Conservation (phyloP, 371 early-diverging fungal species). For the Vairimorpha necatrix region DNA sequence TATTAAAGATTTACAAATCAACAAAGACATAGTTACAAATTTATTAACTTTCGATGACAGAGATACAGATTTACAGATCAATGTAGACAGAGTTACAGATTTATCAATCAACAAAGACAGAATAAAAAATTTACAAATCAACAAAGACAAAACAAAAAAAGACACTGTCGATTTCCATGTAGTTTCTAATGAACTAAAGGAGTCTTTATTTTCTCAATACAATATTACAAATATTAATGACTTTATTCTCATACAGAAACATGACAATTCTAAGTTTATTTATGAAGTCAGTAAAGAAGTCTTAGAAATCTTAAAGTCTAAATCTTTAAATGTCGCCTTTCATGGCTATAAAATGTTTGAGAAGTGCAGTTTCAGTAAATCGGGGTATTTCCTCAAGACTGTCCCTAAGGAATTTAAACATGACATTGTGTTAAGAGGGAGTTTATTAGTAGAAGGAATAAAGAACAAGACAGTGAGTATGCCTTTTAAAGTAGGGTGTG, state of each 20-base stretch:
- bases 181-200: not conserved
- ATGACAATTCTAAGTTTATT: not conserved
- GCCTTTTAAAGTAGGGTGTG: too few species aligned
- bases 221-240: conserved; percentile 12
- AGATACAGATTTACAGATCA: not conserved
- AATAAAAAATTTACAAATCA: not conserved
- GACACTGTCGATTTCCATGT: not conserved
- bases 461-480: not conserved
- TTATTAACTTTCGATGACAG: not conserved
- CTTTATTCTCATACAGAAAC: not conserved
- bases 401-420: not conserved
- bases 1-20: not conserved
- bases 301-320: conserved; percentile 6
- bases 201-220: not conserved
- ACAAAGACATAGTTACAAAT: not conserved
- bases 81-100: not conserved
- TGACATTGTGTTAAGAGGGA: not conserved
- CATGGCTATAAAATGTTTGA: conserved; percentile 32
- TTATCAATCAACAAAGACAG: not conserved
- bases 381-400: conserved; percentile 25
- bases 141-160: not conserved
- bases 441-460: not conserved
- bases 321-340: conserved; percentile 31
- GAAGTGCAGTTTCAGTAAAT: conserved; percentile 4
- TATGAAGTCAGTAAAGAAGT: conserved; percentile 13